A percentile compares a stretch with the other conserved stretches of the same genome.
Conservation (phyloP, 169 alveolate genomes). For the Plasmodium berghei region DNA sequence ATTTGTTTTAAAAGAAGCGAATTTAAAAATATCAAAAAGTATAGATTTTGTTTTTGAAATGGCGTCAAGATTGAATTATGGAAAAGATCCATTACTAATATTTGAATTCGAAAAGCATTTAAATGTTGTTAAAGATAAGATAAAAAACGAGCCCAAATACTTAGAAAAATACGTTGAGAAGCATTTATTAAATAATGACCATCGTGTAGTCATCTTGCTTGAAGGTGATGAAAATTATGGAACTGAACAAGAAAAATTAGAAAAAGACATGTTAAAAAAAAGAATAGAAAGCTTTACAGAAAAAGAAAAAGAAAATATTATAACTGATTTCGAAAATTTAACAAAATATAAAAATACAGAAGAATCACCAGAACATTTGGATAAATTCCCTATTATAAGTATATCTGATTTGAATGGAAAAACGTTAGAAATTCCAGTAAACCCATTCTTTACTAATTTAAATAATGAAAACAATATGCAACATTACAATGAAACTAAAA, state of each 20-base stretch:
- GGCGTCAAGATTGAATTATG: slow-evolving; percentile 56
- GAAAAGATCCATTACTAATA: slow-evolving; percentile 48
- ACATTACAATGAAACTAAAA: slow-evolving; percentile 12
- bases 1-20: slow-evolving; percentile 80
- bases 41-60: slow-evolving; percentile 52
- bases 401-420: slow-evolving; percentile 80
- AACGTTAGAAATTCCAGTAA: slow-evolving; percentile 81
- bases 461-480: slow-evolving; percentile 29
- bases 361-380: slow-evolving; percentile 78
- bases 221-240: slow-evolving; percentile 79
- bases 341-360: slow-evolving; percentile 74
- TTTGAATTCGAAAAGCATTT: slow-evolving; percentile 65
- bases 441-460: slow-evolving; percentile 50
- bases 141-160: slow-evolving; percentile 76
- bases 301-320: slow-evolving; percentile 80
- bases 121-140: slow-evolving; percentile 34
- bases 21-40: slow-evolving; percentile 67
- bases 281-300: slow-evolving; percentile 76
- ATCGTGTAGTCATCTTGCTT: slow-evolving; percentile 81
- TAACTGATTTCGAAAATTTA: slow-evolving; percentile 74
- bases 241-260: slow-evolving; percentile 67
- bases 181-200: slow-evolving; percentile 79
- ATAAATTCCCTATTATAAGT: slow-evolving; percentile 78
- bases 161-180: slow-evolving; percentile 77
- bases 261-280: slow-evolving; percentile 53